Conservation (phyloP, 1,284 basidiomycete species). For the Ustilago shanxiensis region DNA sequence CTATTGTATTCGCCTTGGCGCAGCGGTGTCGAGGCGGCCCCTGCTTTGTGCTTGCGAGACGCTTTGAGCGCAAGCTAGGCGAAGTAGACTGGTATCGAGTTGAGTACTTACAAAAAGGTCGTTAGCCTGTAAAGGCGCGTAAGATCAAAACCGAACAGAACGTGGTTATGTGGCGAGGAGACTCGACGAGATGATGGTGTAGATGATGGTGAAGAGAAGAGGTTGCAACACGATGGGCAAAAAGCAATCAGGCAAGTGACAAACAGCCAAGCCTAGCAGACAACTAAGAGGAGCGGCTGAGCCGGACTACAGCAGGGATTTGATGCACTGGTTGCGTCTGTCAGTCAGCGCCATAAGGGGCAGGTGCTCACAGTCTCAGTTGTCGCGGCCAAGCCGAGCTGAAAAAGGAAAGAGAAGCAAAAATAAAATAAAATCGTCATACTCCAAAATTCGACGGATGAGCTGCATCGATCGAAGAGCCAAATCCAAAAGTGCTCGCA, state of each 20-base stretch:
- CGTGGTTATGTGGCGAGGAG: conserved; percentile 19
- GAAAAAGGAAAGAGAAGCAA: conserved; percentile 1
- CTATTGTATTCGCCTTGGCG: conserved; percentile 11
- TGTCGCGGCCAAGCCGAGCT: neutral
- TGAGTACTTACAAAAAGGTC: conserved; percentile 39
- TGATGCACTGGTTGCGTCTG: neutral
- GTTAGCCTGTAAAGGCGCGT: conserved; percentile 47
- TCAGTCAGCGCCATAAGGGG: conserved; percentile 8
- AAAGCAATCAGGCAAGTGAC: neutral
- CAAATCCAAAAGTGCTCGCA: neutral
- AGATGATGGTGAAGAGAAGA: conserved; percentile 35
- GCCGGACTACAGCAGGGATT: neutral
- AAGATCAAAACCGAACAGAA: conserved; percentile 14
- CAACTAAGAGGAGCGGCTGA: neutral
- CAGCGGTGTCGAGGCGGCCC: conserved; percentile 16
- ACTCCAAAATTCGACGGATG: conserved; percentile 2
- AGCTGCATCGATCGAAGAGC: conserved; percentile 17
- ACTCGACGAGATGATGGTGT: conserved; percentile 19
- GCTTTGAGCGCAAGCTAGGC: conserved; percentile 3
- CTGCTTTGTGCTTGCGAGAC: conserved; percentile 8
- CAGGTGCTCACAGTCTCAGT: neutral
- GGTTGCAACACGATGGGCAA: conserved; percentile 11
- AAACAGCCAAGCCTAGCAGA: neutral
- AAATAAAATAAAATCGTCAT: conserved; percentile 12
- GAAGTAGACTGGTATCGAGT: neutral